A percentile compares a stretch with the other conserved stretches of the same genome.
Conservation (phyloP, 306 rosid genomes). For the Acacia acuminata region DNA sequence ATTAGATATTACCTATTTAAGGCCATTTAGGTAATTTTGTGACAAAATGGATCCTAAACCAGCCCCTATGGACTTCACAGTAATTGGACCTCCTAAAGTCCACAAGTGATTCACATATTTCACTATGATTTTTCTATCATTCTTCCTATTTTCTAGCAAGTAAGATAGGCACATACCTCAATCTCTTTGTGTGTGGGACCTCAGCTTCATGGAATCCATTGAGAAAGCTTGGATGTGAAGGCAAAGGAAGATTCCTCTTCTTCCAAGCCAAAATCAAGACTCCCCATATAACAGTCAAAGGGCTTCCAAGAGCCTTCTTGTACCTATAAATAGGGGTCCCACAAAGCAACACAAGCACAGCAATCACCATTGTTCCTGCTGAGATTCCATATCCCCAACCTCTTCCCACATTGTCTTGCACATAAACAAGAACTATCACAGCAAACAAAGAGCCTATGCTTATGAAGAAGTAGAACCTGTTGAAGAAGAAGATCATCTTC, state of each 20-base stretch:
- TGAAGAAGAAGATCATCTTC: constrained; percentile 92
- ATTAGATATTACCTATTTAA: no score
- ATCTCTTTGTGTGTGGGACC: constrained; percentile 61
- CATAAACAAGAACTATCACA: constrained; percentile 75
- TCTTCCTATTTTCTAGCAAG: not conserved
- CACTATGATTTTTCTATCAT: no score
- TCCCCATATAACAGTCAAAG: constrained; percentile 80
- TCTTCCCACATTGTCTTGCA: constrained; percentile 87
- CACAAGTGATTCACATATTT: no score
- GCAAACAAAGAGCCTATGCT: constrained; percentile 84
- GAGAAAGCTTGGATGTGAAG: constrained; percentile 65
- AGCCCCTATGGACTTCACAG: not conserved
- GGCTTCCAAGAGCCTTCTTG: constrained; percentile 84
- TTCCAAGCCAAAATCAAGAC: constrained; percentile 85
- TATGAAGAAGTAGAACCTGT: constrained; percentile 82
- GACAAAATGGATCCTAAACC: not conserved
- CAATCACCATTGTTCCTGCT: constrained; percentile 71
- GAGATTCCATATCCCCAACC: constrained; percentile 91
- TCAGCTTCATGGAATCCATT: constrained; percentile 64
- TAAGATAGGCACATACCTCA: constrained; percentile 44
- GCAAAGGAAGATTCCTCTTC: constrained; percentile 53
- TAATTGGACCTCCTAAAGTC: not conserved
- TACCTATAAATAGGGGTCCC: constrained; percentile 73
- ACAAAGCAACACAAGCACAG: constrained; percentile 51
- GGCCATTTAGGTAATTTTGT: not conserved